Base-by-base conservation (phyloP, 768 basidiomycete species). In the Mycena galericulata region DNA sequence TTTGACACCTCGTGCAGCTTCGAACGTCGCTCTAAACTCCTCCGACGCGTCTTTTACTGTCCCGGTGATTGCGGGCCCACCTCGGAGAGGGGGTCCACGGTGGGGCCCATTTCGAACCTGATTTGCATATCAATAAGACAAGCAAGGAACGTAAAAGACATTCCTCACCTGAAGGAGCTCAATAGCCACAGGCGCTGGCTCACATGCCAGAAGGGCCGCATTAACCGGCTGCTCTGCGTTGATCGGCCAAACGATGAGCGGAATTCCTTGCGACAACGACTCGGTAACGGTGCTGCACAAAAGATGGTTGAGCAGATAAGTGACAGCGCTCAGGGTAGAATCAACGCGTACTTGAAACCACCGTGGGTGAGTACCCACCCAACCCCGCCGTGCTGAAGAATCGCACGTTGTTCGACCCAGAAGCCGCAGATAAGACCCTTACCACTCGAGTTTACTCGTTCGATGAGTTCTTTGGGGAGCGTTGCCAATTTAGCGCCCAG, bases 371-470 rank as follows among this genome's bases (percentile, higher is more conserved):
- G 45, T 32, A 65, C 56, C 54, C 63, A 65, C 7, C 63, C 63
- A 10, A 65, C 30, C 27, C 40, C 54, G 7, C 12, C 41, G 32
- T 65, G 63, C 29, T 49, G 63, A 4, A 65, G 43, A 54, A 65
- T 65, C 30, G 63, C 63, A n/a, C 63, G 53, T 24, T 65, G 63
- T 22, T 65, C 63, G 1, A 65, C 63, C 63, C 63, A 67, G 50
- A 60, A 67, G 17, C 51, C 36, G 49, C 65, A 67, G 38, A 60
- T 36, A 2, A 67, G 58, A 15, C 66, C 66, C 22, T 29, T 51
- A n/a, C 67, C 61, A 54, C 61, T 62, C 20, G 43, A 20, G 30
- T 68, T 62, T 32, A 62, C 60, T 12, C 61, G 60, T 22, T 68
- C 53, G 36, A 62, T 58, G 20, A 51, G 18, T 24, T 34, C 30